Base-by-base conservation (phyloP, 768 basidiomycete genomes). In the Pulveroboletus ravenelii region DNA sequence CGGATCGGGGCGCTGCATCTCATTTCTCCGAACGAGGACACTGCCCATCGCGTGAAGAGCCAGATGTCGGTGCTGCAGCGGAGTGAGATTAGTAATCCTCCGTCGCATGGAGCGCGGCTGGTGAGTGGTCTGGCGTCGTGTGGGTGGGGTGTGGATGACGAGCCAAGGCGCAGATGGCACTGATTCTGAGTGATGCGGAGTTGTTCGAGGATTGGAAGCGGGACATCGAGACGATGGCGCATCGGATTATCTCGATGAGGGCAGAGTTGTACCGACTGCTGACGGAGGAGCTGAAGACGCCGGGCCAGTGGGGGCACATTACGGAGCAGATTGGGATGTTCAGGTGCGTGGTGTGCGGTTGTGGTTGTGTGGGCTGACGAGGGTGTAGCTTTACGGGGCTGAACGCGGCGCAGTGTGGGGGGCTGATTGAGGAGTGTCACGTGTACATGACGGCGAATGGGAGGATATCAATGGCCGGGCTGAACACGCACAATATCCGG, bases 271-370 rank as follows among this genome's bases (percentile, higher is more conserved):
- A 82, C 75, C 72, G 78, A 48, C 65, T 89, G 60, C 68, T 96
- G 64, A 65, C 62, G 23, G 77, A 89, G 55, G 84, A 87, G 66
- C 69, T 92, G 56, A 79, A 87, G 63, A 94, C 91, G 45, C 93
- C 93, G 4, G 92, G 93, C 6, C 83, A 82, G 62, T 99, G 96
- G 96, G 81, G 85, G n/a, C 95, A 98, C 70, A 95, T 99, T 62
- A 74, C 87, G 60, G 80, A 82, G 46, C 96, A 98, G 76, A 98
- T 98, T 70, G 95, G 94, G 50, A 96, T 95, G 94, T 96, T 94
- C 78, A 92, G 89, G 84, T 92, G 66, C 53, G 76, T 62, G 42
- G 35, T 20, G 36, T 44, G 10, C 35, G 12, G 9, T 10, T 8
- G 18, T 1, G 27, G 12, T 5, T 6, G 37, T 39, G 50, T 65